These are phyloP conservation scores for Oryza rufipogon DNA, from an alignment of 176 grass and related monocot species.

Conservation along the genomic window DNA sequence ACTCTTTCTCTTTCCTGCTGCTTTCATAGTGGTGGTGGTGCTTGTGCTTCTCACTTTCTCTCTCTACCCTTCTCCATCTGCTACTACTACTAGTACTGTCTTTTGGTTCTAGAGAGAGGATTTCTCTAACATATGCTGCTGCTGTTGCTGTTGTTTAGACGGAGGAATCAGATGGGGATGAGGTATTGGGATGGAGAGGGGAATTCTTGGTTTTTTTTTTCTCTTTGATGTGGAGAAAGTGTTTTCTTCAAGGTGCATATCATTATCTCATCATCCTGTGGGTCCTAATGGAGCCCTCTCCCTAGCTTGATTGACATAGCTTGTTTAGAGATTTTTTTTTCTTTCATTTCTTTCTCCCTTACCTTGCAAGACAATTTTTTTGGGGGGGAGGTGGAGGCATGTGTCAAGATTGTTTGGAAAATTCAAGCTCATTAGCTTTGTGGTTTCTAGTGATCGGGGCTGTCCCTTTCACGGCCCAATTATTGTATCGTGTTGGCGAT, in stretches of 20 bases:
- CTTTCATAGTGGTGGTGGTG: neutral
- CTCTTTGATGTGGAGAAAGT: neutral
- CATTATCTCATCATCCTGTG: slow-evolving; percentile 59
- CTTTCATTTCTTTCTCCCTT: neutral
- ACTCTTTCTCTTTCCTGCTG: neutral
- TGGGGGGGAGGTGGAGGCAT: neutral
- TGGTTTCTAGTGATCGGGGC: neutral
- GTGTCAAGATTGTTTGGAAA: neutral
- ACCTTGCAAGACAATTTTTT: neutral
- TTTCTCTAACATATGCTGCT: neutral
- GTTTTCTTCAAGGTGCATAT: slow-evolving; percentile 19
- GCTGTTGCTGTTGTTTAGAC: neutral
- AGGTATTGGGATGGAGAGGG: neutral
- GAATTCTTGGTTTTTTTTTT: neutral
- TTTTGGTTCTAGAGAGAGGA: neutral
- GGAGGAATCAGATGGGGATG: neutral
- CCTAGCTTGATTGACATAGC: neutral
- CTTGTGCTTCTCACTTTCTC: too few relatives aligned
- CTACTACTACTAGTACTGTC: too few relatives aligned
- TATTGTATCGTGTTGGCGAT: neutral
- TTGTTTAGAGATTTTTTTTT: neutral
- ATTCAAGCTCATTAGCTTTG: neutral
- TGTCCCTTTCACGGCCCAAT: neutral
- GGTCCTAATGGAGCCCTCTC: neutral
- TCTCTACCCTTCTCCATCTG: neutral